Evolutionary conservation across 495 filamentous ascomycete genomes (phyloP).

Genomic region (Talaromyces wortmannii): DNA sequence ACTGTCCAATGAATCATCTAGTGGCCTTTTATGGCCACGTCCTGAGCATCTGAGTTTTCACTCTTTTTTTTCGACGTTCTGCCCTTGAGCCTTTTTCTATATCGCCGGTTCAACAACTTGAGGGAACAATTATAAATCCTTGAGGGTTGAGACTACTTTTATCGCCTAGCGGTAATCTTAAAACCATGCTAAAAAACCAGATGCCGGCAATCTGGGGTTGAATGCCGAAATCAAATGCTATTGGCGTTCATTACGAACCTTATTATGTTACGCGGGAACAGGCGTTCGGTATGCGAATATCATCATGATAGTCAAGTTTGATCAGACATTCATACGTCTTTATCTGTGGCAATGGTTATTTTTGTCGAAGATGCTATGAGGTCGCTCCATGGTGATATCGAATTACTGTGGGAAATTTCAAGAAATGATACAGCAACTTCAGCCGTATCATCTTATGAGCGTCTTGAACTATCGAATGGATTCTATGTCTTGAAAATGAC

Average conservation of each 20-base stretch:
- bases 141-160: conserved; percentile 10
- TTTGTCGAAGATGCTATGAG: background rate
- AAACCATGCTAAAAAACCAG: conserved; percentile 6
- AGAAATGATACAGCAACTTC: background rate
- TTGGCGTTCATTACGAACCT: conserved; percentile 35
- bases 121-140: conserved; percentile 2
- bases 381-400: conserved; percentile 41
- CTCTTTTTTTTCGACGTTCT: background rate
- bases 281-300: conserved; percentile 50
- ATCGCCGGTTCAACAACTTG: background rate
- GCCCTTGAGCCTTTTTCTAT: no score
- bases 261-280: conserved; percentile 49
- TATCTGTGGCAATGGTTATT: conserved; percentile 26
- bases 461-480: background rate
- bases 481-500: background rate
- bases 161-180: background rate
- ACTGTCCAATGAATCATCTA: conserved; percentile 5
- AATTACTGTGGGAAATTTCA: conserved; percentile 6
- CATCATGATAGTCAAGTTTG: conserved; percentile 9
- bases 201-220: conserved; percentile 31
- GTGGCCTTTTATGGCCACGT: no score
- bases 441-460: background rate
- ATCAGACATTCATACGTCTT: background rate
- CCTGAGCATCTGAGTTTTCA: background rate
- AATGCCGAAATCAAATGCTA: conserved; percentile 23